A percentile compares a stretch with the other conserved stretches of the same genome.
Evolutionary conservation across 176 grass and related monocot species (phyloP).

Genomic region (Microstegium vimineum): DNA sequence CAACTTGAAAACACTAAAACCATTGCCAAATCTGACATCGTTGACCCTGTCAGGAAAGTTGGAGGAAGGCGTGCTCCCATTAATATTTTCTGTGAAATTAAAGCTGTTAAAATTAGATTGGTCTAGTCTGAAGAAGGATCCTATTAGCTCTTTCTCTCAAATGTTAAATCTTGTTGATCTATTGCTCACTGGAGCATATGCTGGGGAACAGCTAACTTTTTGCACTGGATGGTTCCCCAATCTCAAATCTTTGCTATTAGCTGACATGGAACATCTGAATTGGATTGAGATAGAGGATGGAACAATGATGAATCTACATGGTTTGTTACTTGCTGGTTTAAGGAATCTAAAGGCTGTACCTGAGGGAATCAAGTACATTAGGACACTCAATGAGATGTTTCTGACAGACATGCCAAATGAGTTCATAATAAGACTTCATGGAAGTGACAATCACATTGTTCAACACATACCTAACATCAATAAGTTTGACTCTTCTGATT

Average conservation of each 20-base stretch:
- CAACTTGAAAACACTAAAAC: slow-evolving; percentile 1
- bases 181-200: slow-evolving; percentile 8
- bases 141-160: slow-evolving; percentile 35
- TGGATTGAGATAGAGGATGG: slow-evolving; percentile 40
- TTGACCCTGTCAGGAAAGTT: slow-evolving; percentile 34
- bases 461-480: slow-evolving; percentile 29
- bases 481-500: slow-evolving; percentile 20
- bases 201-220: slow-evolving; percentile 26
- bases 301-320: slow-evolving; percentile 27
- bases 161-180: slow-evolving; percentile 35
- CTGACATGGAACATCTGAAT: slow-evolving; percentile 34
- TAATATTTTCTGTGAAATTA: slow-evolving; percentile 26
- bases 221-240: slow-evolving; percentile 47
- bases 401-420: slow-evolving; percentile 26
- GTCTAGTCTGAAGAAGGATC: slow-evolving; percentile 48
- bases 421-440: slow-evolving; percentile 31
- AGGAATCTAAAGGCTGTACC: slow-evolving; percentile 33
- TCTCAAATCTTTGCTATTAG: slow-evolving; percentile 20
- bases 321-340: slow-evolving; percentile 23
- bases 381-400: slow-evolving; percentile 27
- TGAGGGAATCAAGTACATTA: slow-evolving; percentile 27
- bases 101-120: slow-evolving; percentile 21
- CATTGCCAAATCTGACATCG: background rate
- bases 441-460: slow-evolving; percentile 23
- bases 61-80: slow-evolving; percentile 10